phyloP scores from a whole-genome alignment of 371 early-diverging fungal species.

The Apophysomyces ossiformis region DNA sequence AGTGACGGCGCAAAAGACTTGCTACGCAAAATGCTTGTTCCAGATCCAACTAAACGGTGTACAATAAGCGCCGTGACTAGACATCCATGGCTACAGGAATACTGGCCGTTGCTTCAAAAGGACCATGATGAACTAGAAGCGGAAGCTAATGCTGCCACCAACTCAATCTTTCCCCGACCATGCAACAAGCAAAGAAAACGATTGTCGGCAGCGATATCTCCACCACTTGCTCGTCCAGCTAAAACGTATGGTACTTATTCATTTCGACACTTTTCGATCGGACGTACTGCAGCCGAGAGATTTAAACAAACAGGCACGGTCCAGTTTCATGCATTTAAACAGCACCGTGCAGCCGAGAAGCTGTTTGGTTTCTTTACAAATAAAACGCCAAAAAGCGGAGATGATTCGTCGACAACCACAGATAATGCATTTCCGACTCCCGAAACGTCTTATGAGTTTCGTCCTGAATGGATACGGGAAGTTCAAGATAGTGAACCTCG shows the following conservation, averaged over 20 bases:
- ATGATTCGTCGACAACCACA: not conserved
- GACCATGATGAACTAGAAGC: slow-evolving; percentile 16
- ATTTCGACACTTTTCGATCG: slow-evolving; percentile 6
- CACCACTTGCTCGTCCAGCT: slow-evolving; percentile 13
- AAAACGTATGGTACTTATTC: slow-evolving; percentile 17
- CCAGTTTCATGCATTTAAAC: slow-evolving; percentile 7
- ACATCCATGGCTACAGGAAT: slow-evolving; percentile 44
- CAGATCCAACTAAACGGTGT: slow-evolving; percentile 58
- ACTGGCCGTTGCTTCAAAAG: slow-evolving; percentile 15
- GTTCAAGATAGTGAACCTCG: not conserved
- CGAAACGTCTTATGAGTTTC: not conserved
- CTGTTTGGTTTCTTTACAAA: slow-evolving; percentile 25
- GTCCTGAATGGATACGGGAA: not conserved
- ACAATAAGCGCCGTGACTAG: slow-evolving; percentile 53
- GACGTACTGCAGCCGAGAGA: slow-evolving; percentile 5
- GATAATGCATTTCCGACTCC: not conserved
- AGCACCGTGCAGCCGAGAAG: slow-evolving; percentile 17
- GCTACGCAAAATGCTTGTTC: slow-evolving; percentile 62
- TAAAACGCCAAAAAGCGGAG: slow-evolving; percentile 4
- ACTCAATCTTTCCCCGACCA: slow-evolving; percentile 12
- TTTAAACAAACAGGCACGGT: slow-evolving; percentile 9
- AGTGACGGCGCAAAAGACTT: slow-evolving; percentile 50
- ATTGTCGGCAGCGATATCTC: not conserved
- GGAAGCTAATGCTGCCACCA: slow-evolving; percentile 14
- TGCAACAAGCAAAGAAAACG: slow-evolving; percentile 2